A percentile compares a stretch with the other conserved stretches of the same genome.
phyloP scores from a whole-genome alignment of 352 stramenopile species.

The Globisporangium radiosum region DNA sequence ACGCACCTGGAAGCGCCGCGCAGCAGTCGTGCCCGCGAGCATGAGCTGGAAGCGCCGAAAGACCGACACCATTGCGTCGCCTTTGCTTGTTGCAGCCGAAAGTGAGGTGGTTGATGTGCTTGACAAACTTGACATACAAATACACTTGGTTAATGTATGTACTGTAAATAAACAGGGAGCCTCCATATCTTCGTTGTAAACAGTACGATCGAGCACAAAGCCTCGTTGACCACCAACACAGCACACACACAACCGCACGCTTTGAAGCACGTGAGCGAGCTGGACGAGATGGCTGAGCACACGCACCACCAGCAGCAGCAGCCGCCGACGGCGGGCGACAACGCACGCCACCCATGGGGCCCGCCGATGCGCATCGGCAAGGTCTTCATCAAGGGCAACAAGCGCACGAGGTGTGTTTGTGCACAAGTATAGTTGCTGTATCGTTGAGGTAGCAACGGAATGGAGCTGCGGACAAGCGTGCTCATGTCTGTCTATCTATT shows the following conservation, averaged over 20 bases:
- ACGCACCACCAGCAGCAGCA: conserved; percentile 7
- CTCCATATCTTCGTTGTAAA: no score
- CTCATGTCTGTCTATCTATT: neutral
- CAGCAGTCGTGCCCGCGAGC: conserved; percentile 69
- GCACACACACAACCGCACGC: neutral
- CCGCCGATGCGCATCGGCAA: conserved; percentile 79
- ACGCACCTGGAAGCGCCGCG: conserved; percentile 70
- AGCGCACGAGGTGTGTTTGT: conserved; percentile 65
- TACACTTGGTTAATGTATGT: no score
- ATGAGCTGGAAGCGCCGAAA: conserved; percentile 75
- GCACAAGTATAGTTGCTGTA: neutral
- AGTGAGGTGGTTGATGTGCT: no score
- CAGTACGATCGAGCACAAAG: neutral
- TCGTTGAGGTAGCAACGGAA: neutral
- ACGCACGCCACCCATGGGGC: conserved; percentile 59
- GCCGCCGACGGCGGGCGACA: conserved; percentile 6
- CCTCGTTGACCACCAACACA: neutral
- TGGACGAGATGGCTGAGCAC: conserved; percentile 9
- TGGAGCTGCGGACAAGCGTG: neutral
- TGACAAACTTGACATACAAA: no score
- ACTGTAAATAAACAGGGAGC: no score
- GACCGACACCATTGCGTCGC: conserved; percentile 45
- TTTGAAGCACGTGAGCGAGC: neutral
- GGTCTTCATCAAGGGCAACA: conserved; percentile 84
- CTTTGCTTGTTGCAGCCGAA: no score